These are phyloP conservation scores for Pyrus betulifolia DNA, from an alignment of 306 rosid species.

Conservation along the genomic window DNA sequence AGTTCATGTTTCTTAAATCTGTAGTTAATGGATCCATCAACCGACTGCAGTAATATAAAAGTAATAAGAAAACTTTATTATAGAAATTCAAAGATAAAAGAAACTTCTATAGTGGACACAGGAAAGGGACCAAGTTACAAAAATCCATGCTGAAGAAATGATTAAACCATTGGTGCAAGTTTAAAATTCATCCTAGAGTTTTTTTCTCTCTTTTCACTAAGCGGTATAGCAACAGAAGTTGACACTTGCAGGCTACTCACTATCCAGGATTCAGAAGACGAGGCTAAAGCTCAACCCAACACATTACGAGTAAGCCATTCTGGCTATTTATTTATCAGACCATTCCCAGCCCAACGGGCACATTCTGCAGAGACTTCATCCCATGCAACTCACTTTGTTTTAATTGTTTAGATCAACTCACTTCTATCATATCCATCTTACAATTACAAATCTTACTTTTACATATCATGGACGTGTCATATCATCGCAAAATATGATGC, in stretches of 20 bases:
- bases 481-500: background rate
- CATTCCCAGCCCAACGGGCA: background rate
- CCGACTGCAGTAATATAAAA: slow-evolving; percentile 56
- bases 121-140: background rate
- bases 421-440: background rate
- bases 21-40: slow-evolving; percentile 87
- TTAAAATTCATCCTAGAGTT: background rate
- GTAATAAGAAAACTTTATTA: slow-evolving; percentile 2
- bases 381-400: background rate
- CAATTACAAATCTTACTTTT: background rate
- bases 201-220: background rate
- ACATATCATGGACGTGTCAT: background rate
- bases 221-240: background rate
- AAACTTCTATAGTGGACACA: slow-evolving; percentile 1
- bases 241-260: background rate
- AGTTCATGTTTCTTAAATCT: slow-evolving; percentile 88
- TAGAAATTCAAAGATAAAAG: background rate
- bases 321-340: background rate
- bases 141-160: background rate
- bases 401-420: background rate
- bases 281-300: background rate
- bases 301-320: background rate
- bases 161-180: background rate
- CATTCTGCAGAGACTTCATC: background rate
- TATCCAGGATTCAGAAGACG: background rate